Evolutionary conservation across 2,329 filamentous ascomycete genomes (phyloP).

Genomic region (Teratosphaeria destructans): DNA sequence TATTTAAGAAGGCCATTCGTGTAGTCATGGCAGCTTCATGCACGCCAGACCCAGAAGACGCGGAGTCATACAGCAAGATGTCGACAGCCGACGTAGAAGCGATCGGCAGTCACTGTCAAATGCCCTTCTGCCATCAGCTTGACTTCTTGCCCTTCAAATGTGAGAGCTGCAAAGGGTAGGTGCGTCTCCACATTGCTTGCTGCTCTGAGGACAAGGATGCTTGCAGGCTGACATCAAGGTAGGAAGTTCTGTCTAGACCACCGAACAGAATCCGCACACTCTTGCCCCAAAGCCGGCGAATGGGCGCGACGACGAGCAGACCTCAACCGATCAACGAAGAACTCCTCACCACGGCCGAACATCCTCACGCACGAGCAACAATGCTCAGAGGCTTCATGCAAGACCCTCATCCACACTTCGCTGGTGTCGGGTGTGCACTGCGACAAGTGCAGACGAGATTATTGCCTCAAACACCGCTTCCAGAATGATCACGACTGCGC

Average conservation of each 20-base stretch:
- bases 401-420: slow-evolving; percentile 59
- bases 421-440: slow-evolving; percentile 62
- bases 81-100: slow-evolving; percentile 68
- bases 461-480: slow-evolving; percentile 69
- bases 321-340: slow-evolving; percentile 19
- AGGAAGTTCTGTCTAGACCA: slow-evolving; percentile 77
- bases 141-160: slow-evolving; percentile 95
- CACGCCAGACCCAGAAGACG: not conserved
- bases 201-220: not conserved
- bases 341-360: slow-evolving; percentile 37
- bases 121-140: slow-evolving; percentile 82
- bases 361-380: slow-evolving; percentile 55
- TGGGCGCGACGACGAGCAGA: slow-evolving; percentile 45
- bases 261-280: slow-evolving; percentile 73
- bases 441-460: slow-evolving; percentile 57
- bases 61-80: slow-evolving; percentile 57
- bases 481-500: slow-evolving; percentile 75
- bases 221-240: not conserved
- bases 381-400: slow-evolving; percentile 57
- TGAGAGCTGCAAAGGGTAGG: slow-evolving; percentile 63
- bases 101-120: slow-evolving; percentile 84
- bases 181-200: not conserved
- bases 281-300: slow-evolving; percentile 50
- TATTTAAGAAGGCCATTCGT: not conserved
- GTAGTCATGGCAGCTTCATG: slow-evolving; percentile 3